phyloP scores from a whole-genome alignment of 129 eudicot species.

The Pittosporum tobira region DNA sequence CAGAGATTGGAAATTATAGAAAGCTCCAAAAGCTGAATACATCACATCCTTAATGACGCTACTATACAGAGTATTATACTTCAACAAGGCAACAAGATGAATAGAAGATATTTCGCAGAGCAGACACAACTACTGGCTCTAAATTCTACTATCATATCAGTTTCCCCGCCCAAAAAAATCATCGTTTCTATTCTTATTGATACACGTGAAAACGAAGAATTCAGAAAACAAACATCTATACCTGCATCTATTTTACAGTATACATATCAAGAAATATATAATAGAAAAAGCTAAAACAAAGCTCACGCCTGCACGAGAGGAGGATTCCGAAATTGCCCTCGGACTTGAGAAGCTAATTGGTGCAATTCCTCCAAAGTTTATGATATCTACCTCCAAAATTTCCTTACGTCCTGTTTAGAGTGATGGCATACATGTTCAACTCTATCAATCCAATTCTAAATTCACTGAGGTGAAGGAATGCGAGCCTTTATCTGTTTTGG shows the following conservation, averaged over 20 bases:
- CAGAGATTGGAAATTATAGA: too few relatives aligned
- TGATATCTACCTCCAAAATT: conserved; percentile 3
- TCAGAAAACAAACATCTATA: conserved; percentile 10
- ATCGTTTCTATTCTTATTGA: not conserved
- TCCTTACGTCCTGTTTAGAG: not conserved
- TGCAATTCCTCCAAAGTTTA: not conserved
- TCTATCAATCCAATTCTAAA: not conserved
- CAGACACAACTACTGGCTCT: too few relatives aligned
- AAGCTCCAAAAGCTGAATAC: too few relatives aligned
- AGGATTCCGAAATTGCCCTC: conserved; percentile 2
- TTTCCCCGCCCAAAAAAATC: not conserved
- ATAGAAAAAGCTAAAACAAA: not conserved
- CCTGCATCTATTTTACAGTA: conserved; percentile 18
- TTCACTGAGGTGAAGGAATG: not conserved
- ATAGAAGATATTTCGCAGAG: too few relatives aligned
- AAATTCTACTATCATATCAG: too few relatives aligned
- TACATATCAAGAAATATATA: conserved; percentile 11
- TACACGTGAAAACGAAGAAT: conserved; percentile 29
- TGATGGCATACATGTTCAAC: not conserved
- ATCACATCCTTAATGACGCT: too few relatives aligned
- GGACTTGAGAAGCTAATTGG: not conserved
- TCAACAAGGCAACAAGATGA: too few relatives aligned
- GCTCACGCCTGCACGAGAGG: not conserved
- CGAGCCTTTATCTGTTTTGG: not conserved
- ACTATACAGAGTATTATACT: too few relatives aligned